Conservation (phyloP, 2,329 filamentous ascomycete species). For the Calonectria pseudoreteaudii region DNA sequence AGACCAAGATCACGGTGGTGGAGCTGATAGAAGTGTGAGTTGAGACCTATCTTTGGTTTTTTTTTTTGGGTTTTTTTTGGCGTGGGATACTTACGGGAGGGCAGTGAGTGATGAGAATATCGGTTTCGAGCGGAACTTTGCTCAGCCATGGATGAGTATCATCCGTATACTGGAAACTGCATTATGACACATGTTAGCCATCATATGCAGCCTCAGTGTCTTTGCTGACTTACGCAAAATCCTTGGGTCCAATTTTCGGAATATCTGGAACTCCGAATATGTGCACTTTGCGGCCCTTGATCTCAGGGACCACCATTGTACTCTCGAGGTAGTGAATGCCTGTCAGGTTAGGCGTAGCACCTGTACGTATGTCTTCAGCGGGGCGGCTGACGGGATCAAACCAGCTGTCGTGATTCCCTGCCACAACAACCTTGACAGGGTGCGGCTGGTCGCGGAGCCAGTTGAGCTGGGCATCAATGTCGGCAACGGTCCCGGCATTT, state of each 20-base stretch:
- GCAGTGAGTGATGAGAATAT: conserved; percentile 85
- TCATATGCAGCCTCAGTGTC: not conserved
- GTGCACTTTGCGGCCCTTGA: conserved; percentile 64
- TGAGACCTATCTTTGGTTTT: not conserved
- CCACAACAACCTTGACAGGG: conserved; percentile 82
- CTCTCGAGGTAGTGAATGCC: conserved; percentile 82
- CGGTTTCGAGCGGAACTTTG: conserved; percentile 77
- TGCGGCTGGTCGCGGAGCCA: conserved; percentile 84
- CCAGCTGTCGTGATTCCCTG: conserved; percentile 90
- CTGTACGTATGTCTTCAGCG: conserved; percentile 64
- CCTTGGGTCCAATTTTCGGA: conserved; percentile 76
- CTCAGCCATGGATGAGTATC: conserved; percentile 77
- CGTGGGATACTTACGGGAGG: conserved; percentile 67
- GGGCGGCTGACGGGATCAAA: conserved; percentile 76
- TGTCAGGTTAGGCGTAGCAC: conserved; percentile 72
- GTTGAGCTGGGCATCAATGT: conserved; percentile 86
- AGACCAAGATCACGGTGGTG: conserved; percentile 77
- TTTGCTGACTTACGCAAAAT: conserved; percentile 66
- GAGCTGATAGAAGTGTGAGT: conserved; percentile 54
- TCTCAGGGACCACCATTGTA: conserved; percentile 70
- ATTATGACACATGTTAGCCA: conserved; percentile 17
- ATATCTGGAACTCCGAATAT: conserved; percentile 88
- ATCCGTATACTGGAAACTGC: conserved; percentile 79
- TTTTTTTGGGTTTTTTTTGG: too few species aligned
- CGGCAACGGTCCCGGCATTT: conserved; percentile 75